These are phyloP conservation scores for Scopulariopsis brevicaulis DNA, from an alignment of 2,329 filamentous ascomycete species.

Conservation along the genomic window DNA sequence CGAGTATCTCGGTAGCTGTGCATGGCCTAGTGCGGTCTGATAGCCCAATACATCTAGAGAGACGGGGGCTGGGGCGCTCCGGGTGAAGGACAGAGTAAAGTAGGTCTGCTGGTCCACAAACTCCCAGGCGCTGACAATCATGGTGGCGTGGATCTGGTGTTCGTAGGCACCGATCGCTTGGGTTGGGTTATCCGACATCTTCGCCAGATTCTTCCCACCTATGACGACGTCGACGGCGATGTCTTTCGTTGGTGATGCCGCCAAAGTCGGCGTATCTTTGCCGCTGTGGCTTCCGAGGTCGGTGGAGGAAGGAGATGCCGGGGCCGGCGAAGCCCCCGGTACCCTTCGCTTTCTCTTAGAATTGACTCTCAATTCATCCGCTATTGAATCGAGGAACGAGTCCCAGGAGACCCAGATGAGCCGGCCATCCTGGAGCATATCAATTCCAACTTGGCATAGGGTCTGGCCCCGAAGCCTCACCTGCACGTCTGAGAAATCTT, in stretches of 20 bases:
- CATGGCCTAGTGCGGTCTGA: not conserved
- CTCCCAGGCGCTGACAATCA: constrained; percentile 68
- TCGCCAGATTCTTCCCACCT: constrained; percentile 32
- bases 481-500: constrained; percentile 31
- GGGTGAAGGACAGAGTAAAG: constrained; percentile 67
- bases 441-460: constrained; percentile 59
- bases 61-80: constrained; percentile 27
- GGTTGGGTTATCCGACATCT: constrained; percentile 22
- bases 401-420: constrained; percentile 50
- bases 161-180: constrained; percentile 17
- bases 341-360: not conserved
- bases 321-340: not conserved
- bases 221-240: constrained; percentile 59
- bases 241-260: constrained; percentile 32
- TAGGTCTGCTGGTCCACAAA: constrained; percentile 55
- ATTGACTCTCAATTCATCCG: not conserved
- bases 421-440: constrained; percentile 57
- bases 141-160: constrained; percentile 48
- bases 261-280: not conserved
- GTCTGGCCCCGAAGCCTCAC: constrained; percentile 55
- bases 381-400: constrained; percentile 42
- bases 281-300: not conserved
- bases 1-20: not conserved
- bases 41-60: not conserved
- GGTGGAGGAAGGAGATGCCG: not conserved